A percentile compares a stretch with the other conserved stretches of the same genome.
These are phyloP conservation scores for Adiantum capillusveneris DNA, from an alignment of 75 land plant genomes.

Conservation along the genomic window DNA sequence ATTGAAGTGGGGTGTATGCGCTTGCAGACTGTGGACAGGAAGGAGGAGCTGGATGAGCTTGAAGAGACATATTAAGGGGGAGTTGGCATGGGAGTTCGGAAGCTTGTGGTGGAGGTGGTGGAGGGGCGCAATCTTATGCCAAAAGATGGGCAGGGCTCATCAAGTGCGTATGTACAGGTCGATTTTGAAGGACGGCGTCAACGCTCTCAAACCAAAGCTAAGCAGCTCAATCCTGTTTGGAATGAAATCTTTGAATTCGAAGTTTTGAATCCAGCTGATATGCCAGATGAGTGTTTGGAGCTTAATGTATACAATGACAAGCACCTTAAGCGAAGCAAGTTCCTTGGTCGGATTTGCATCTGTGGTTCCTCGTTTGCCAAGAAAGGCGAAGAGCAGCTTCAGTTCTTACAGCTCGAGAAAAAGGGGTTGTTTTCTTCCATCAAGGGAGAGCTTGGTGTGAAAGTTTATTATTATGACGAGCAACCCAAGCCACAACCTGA, in stretches of 20 bases:
- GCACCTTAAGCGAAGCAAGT: slow-evolving; percentile 32
- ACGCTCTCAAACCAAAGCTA: slow-evolving; percentile 40
- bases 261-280: slow-evolving; percentile 13
- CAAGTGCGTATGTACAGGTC: slow-evolving; percentile 51
- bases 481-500: slow-evolving; percentile 6
- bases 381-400: slow-evolving; percentile 43
- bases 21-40: too few species aligned
- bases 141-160: slow-evolving; percentile 67
- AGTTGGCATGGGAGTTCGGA: slow-evolving; percentile 3
- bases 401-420: slow-evolving; percentile 37
- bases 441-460: slow-evolving; percentile 64
- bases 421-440: slow-evolving; percentile 48
- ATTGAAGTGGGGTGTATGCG: too few species aligned
- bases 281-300: slow-evolving; percentile 39
- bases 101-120: slow-evolving; percentile 46
- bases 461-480: slow-evolving; percentile 50
- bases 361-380: slow-evolving; percentile 23
- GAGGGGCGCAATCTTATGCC: slow-evolving; percentile 55
- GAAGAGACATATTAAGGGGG: too few species aligned
- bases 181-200: slow-evolving; percentile 67
- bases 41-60: too few species aligned
- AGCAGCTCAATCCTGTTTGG: slow-evolving; percentile 62
- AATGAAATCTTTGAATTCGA: slow-evolving; percentile 53
- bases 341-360: slow-evolving; percentile 40
- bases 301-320: slow-evolving; percentile 48